Evolutionary conservation across 257 asterid species (phyloP).

Genomic region (Solanum tarijense): DNA sequence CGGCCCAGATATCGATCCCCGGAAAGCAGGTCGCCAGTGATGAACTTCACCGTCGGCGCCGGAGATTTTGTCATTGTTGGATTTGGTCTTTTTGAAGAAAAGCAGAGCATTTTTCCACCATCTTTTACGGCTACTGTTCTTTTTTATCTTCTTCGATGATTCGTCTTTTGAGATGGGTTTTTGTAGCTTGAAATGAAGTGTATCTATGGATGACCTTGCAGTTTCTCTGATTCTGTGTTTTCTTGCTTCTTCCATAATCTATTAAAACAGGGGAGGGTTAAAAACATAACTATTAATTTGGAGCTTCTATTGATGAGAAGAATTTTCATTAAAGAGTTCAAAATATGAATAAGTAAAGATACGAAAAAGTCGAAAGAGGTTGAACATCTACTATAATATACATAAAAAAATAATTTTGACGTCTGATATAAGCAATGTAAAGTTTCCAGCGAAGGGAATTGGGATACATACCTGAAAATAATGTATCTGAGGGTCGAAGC

Average conservation of each 20-base stretch:
- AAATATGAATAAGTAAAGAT: no score
- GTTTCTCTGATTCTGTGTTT: slow-evolving; percentile 31
- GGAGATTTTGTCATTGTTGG: background rate
- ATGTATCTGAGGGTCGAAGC: slow-evolving; percentile 70
- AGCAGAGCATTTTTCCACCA: slow-evolving; percentile 80
- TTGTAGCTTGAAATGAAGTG: slow-evolving; percentile 26
- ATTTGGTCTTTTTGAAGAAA: slow-evolving; percentile 23
- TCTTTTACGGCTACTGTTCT: slow-evolving; percentile 33
- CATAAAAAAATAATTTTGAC: no score
- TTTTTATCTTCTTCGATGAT: slow-evolving; percentile 53
- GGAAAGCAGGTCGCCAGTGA: background rate
- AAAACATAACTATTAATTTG: no score
- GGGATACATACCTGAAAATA: slow-evolving; percentile 49
- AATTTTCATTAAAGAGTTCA: no score
- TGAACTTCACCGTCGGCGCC: background rate
- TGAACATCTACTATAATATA: no score
- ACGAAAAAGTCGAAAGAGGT: background rate
- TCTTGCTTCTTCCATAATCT: slow-evolving; percentile 74
- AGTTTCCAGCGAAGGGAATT: no score
- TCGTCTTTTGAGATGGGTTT: slow-evolving; percentile 25
- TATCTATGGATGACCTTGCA: slow-evolving; percentile 4
- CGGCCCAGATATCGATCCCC: slow-evolving; percentile 54
- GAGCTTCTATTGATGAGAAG: background rate
- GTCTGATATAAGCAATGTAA: background rate
- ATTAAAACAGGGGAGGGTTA: background rate